A percentile compares a stretch with the other conserved stretches of the same genome.
These are phyloP conservation scores for Dalechampia spathulata DNA, from an alignment of 441 rosid genomes.

Conservation along the genomic window DNA sequence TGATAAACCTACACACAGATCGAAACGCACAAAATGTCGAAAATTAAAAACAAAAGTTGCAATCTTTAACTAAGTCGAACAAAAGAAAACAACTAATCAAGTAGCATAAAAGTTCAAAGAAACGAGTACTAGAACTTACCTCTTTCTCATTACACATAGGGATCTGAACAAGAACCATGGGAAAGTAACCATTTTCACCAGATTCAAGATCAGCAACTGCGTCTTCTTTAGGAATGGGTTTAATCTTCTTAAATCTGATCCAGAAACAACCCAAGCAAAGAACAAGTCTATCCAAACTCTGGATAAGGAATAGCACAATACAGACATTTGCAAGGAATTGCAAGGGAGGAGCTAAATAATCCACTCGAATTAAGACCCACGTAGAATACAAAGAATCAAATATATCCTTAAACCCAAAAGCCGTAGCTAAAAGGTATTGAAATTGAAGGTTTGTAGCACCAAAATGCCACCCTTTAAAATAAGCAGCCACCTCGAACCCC, in stretches of 20 bases:
- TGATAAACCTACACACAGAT: conserved; percentile 60
- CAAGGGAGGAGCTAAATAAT: conserved; percentile 83
- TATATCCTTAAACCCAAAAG: conserved; percentile 40
- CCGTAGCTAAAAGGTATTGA: conserved; percentile 39
- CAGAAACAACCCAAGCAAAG: conserved; percentile 90
- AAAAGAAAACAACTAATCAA: neutral
- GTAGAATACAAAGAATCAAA: conserved; percentile 58
- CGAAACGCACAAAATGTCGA: neutral
- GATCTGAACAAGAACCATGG: conserved; percentile 90
- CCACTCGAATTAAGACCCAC: conserved; percentile 76
- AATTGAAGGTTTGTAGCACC: conserved; percentile 48
- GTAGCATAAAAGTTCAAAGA: neutral
- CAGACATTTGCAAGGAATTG: conserved; percentile 79
- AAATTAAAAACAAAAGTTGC: neutral
- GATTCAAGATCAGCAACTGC: conserved; percentile 52
- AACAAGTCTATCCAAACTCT: conserved; percentile 69
- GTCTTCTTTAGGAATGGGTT: conserved; percentile 49
- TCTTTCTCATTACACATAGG: conserved; percentile 97
- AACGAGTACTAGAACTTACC: no score
- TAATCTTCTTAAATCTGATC: conserved; percentile 69
- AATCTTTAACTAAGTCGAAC: neutral
- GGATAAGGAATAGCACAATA: conserved; percentile 73
- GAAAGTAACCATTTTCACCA: conserved; percentile 53
- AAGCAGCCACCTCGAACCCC: conserved; percentile 65
- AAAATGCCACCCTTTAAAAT: conserved; percentile 77